Evolutionary conservation across 805 yeast genomes (phyloP), one percentile per base, ranked within the genome.

Genomic region (Barnettozyma botsteinii): DNA sequence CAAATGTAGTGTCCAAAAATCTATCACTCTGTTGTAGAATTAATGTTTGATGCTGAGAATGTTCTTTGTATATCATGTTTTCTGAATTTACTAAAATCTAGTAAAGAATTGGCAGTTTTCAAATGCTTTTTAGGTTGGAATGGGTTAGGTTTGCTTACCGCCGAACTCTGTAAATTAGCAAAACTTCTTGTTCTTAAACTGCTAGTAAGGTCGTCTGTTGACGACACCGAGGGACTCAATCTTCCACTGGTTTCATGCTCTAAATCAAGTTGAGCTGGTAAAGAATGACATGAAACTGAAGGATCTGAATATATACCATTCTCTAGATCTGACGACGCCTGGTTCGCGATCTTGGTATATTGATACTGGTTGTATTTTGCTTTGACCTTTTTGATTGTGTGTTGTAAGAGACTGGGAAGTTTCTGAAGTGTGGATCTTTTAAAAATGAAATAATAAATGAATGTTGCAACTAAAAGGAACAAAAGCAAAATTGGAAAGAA

Each of bases 111-210:
- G 9, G 46, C 44, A n/a, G 45, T 33, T 22, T 47, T 31, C 4
- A 44, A 18, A 3, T 22, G 28, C 40, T 48, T 50, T 34, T 46
- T 52, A 19, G 52, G 43, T n/a, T 31, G 24, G 15, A 44, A 43
- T 33, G 42, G 40, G 23, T 29, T 21, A 11, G 7, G 11, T 18
- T 21, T 27, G 25, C 2, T 30, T 5, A 17, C 5, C 12, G 17
- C 24, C 8, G 30, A 15, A 28, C 17, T 20, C 23, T 41, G 53
- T 14, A 53, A 22, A 31, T 46, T 52, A 2, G 56, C 57, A 39
- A 43, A 52, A 31, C 49, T 42, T 38, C 58, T 46, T 1, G 58
- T 52, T 40, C 58, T 48, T 35, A 54, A 35, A 27, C 42, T 49
- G 3, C 42, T 33, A 14, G 20, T 37, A 4, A 49, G 36, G 13